These are phyloP conservation scores for Massariosphaeria phaeospora DNA, from an alignment of 495 filamentous ascomycete genomes.

Conservation along the genomic window DNA sequence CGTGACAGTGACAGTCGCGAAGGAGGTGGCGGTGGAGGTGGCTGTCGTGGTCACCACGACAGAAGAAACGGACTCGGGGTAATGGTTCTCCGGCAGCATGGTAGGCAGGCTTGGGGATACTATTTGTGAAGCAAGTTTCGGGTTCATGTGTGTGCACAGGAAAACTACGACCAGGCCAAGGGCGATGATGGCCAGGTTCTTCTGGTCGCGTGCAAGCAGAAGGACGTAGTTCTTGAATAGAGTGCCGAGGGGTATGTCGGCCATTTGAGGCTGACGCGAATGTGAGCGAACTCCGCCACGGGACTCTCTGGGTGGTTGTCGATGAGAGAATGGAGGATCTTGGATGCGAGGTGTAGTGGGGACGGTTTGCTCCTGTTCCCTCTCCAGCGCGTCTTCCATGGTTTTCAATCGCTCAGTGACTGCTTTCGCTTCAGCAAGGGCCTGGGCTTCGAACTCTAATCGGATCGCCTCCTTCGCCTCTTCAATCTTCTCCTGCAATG, in stretches of 20 bases:
- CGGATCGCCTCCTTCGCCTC: conserved; percentile 25
- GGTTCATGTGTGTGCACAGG: conserved; percentile 13
- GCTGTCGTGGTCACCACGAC: conserved; percentile 20
- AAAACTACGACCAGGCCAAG: conserved; percentile 39
- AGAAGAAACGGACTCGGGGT: neutral
- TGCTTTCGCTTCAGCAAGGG: conserved; percentile 9
- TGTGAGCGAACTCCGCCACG: conserved; percentile 8
- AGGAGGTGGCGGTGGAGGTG: conserved; percentile 12
- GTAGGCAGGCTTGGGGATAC: conserved; percentile 1
- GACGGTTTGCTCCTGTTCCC: neutral
- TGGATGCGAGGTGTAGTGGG: neutral
- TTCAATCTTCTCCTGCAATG: conserved; percentile 23
- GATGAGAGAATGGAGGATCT: neutral
- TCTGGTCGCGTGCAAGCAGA: conserved; percentile 61
- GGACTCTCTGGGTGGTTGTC: neutral
- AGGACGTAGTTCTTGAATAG: conserved; percentile 65
- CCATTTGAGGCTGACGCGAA: neutral
- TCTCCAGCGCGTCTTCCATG: conserved; percentile 22
- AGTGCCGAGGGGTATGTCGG: conserved; percentile 38
- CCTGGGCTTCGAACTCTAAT: conserved; percentile 19
- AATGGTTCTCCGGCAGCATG: neutral
- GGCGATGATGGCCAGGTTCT: conserved; percentile 63
- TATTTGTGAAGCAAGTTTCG: neutral
- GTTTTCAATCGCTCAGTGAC: conserved; percentile 13
- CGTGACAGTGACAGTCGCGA: conserved; percentile 11